Evolutionary conservation across 495 filamentous ascomycete species (phyloP), one percentile per base, ranked within the genome.

Genomic region (Aspergillus conjunctus): DNA sequence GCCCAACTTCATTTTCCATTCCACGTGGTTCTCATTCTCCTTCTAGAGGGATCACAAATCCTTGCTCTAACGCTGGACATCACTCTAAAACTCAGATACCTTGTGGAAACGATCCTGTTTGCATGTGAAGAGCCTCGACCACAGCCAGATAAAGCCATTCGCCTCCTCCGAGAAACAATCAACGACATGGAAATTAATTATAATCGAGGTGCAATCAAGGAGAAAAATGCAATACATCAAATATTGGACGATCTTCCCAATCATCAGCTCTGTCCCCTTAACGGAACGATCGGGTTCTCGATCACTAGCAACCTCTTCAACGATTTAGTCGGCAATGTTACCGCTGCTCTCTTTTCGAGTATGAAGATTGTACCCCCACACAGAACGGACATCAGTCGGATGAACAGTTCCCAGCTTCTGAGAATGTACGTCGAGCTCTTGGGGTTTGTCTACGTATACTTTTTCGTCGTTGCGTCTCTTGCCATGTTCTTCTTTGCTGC

Each of bases 1-100:
- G 78, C 83, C 4, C 77, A 86, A 60, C 69, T 87, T 1, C 89
- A 91, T 73, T 87, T 88, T 67, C 87, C 87, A 10, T 86, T 90
- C 63, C 87, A 91, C 68, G 73, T 89, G 9, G 74, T 81, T 1
- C 76, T 90, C 31, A 83, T 88, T 34, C 80, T 89, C 12, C 77
- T 85, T 20, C 74, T 88, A n/a, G 83, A 87, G 66, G 86, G 85
- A 14, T 75, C 72, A 0, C 73, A 77, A 56, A 77, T 78, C 46
- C 68, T 79, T 34, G 74, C 77, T 0, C 44, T 79, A 39, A 75
- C 71, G 5, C 55, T 79, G 26, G 74, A 79, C 43, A 73, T 77
- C 15, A 72, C 75, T 0, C 51, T 79, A 57, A 79, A 79, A 43
- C 56, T 76, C 45, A 68, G 58, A 48, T 77, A 77, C 60, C 66